Percentiles rank a stretch among this genome's conserved stretches.
Evolutionary conservation across 495 filamentous ascomycete genomes (phyloP).

Genomic region (Aspergillus steynii): DNA sequence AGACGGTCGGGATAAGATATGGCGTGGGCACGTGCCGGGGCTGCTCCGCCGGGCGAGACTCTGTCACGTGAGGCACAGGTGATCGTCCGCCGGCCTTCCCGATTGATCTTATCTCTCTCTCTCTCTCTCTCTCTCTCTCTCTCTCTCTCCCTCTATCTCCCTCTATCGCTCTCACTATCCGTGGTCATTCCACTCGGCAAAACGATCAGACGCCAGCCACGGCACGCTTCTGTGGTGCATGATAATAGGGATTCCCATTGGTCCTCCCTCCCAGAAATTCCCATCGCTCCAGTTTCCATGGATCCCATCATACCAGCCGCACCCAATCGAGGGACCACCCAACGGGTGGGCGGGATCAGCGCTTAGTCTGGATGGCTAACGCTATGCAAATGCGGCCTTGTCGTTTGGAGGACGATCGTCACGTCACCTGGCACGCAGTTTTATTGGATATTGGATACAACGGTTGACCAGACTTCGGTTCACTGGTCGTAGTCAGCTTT

Average conservation of each 20-base stretch:
- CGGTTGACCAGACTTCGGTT: not conserved
- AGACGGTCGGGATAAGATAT: constrained; percentile 10
- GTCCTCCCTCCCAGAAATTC: not conserved
- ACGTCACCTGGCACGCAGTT: constrained; percentile 3
- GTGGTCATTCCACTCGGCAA: too few relatives aligned
- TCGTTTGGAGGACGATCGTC: constrained; percentile 7
- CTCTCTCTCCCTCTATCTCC: too few relatives aligned
- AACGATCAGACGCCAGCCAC: not conserved
- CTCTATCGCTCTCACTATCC: too few relatives aligned
- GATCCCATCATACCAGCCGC: not conserved
- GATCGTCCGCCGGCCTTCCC: not conserved
- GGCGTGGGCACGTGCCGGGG: not conserved
- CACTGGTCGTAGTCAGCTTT: not conserved
- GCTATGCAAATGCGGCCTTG: not conserved
- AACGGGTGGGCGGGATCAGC: constrained; percentile 7
- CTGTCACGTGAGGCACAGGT: not conserved
- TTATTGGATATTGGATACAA: not conserved
- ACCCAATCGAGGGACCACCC: not conserved
- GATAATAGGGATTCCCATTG: not conserved
- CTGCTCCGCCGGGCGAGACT: not conserved
- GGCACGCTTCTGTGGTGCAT: not conserved
- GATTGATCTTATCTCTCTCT: not conserved
- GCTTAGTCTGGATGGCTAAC: constrained; percentile 3
- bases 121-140: too few relatives aligned
- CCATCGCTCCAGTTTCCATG: not conserved